These are phyloP conservation scores for Nigrospora oryzae DNA, from an alignment of 2,329 filamentous ascomycete genomes.

Conservation along the genomic window DNA sequence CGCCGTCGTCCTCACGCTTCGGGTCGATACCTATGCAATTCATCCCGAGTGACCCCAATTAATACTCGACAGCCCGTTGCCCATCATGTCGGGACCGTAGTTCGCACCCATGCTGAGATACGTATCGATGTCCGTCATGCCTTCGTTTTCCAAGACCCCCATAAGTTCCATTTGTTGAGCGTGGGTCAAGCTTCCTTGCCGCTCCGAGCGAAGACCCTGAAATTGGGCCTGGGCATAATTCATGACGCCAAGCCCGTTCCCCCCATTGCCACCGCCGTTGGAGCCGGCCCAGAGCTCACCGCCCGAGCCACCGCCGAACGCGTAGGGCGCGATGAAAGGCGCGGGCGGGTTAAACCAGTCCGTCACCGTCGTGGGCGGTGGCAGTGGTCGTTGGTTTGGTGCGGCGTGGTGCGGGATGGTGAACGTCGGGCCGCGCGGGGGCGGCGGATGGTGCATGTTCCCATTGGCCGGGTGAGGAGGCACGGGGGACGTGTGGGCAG, in stretches of 20 bases:
- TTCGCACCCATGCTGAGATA: slow-evolving; percentile 40
- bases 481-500: slow-evolving; percentile 14
- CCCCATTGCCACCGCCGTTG: slow-evolving; percentile 14
- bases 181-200: slow-evolving; percentile 64
- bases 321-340: slow-evolving; percentile 44
- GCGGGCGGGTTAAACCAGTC: slow-evolving; percentile 46
- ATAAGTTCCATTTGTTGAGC: slow-evolving; percentile 79
- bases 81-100: slow-evolving; percentile 2
- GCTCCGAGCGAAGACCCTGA: slow-evolving; percentile 30
- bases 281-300: slow-evolving; percentile 32
- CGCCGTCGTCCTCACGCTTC: too few relatives aligned
- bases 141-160: slow-evolving; percentile 66
- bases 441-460: slow-evolving; percentile 7
- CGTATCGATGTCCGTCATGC: slow-evolving; percentile 52
- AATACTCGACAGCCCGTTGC: not conserved
- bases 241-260: slow-evolving; percentile 15
- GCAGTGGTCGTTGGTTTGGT: slow-evolving; percentile 32
- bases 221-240: slow-evolving; percentile 13
- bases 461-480: slow-evolving; percentile 9
- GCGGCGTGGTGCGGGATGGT: slow-evolving; percentile 22
- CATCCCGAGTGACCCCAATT: not conserved
- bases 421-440: slow-evolving; percentile 22
- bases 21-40: too few relatives aligned
- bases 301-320: slow-evolving; percentile 30
- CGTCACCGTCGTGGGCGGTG: slow-evolving; percentile 28